Base-by-base conservation (phyloP, 2,329 filamentous ascomycete genomes). In the Massarina eburnea region DNA sequence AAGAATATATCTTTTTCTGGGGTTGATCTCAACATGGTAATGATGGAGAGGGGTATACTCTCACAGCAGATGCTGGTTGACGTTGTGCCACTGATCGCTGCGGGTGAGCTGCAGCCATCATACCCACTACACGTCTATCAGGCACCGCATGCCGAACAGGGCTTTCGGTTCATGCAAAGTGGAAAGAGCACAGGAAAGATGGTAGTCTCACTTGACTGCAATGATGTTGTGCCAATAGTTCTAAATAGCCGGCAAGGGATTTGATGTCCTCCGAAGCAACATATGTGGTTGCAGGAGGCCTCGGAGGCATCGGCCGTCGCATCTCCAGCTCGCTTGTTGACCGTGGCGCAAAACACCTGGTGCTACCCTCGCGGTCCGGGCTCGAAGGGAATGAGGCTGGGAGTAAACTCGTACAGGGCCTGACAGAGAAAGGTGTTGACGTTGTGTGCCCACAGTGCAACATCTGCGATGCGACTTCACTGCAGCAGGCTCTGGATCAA, bases 151-250 rank as follows among this genome's bases (percentile, higher is more conserved):
- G 22, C 51, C 1, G 51, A 59, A 40, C 29, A 46, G 3, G 55
- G n/a, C n/a, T 51, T 2, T 61, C 34, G 58, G 8, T 32, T 33
- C 27, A 21, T 61, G 26, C 52, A 59, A 39, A 46, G 39, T 15
- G 54, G 58, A 9, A 57, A 55, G 32, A 38, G 44, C 35, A 42
- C 36, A 7, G 58, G 58, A 1, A 56, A 55, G 35, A 41, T 58
- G 8, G 42, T 61, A 7, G 38, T 22, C 10, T n/a, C n/a, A n/a
- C n/a, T n/a, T n/a, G n/a, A n/a, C n/a, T n/a, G n/a, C 32, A 4
- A 27, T 14, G 33, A 37, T 18, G 1, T 41, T 34, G 4, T 3
- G 18, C 20, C 4, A n/a, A n/a, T n/a, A n/a, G n/a, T n/a, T n/a
- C n/a, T n/a, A n/a, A n/a, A n/a, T n/a, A n/a, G n/a, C n/a, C n/a